Conservation (phyloP, 768 basidiomycete species). For the Candolleomyces efflorescens region DNA sequence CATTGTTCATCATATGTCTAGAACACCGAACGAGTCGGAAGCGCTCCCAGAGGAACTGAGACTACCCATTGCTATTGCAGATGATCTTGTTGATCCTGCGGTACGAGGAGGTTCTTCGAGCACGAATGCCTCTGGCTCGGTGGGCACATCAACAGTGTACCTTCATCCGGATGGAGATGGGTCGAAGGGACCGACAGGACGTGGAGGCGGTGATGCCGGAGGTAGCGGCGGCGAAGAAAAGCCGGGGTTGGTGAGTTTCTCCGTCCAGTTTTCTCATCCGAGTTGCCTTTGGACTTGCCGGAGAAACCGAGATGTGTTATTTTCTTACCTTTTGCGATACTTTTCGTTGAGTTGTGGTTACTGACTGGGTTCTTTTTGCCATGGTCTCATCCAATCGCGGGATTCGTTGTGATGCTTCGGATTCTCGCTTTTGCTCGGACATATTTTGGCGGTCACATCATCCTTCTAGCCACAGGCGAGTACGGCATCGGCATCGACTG, state of each 20-base stretch:
- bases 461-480: slow-evolving; percentile 3
- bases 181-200: slow-evolving; percentile 16
- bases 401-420: neutral
- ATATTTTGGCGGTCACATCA: neutral
- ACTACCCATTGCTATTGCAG: slow-evolving; percentile 56
- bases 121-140: slow-evolving; percentile 1
- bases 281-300: slow-evolving; percentile 1
- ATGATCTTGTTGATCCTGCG: slow-evolving; percentile 48
- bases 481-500: slow-evolving; percentile 3
- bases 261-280: slow-evolving; percentile 1
- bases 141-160: neutral
- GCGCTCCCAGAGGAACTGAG: slow-evolving; percentile 57
- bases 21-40: slow-evolving; percentile 54
- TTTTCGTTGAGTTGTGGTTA: neutral
- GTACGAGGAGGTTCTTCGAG: slow-evolving; percentile 8
- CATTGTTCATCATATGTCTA: slow-evolving; percentile 15
- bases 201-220: slow-evolving; percentile 13
- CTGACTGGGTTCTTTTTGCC: neutral
- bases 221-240: slow-evolving; percentile 22
- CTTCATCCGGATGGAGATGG: slow-evolving; percentile 10
- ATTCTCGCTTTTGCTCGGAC: neutral
- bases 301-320: neutral
- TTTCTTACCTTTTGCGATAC: neutral
- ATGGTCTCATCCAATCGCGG: neutral
- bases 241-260: slow-evolving; percentile 18